phyloP scores from a whole-genome alignment of 169 alveolate genomes.

The Babesia bigemina region DNA sequence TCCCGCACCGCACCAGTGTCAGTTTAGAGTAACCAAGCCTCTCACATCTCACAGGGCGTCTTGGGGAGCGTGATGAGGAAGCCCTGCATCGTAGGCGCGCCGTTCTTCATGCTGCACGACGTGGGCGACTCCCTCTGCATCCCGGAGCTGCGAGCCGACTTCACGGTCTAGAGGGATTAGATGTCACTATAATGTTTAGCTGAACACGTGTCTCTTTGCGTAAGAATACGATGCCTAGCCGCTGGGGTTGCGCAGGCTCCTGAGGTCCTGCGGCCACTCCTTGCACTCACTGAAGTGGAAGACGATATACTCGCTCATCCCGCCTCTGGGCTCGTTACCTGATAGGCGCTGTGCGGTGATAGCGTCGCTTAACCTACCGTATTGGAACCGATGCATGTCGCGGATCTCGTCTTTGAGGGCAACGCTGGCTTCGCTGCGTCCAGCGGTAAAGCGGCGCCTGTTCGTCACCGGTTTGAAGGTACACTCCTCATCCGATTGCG shows the following conservation, averaged over 20 bases:
- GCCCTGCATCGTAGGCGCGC: slow-evolving; percentile 48
- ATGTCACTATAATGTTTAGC: background rate
- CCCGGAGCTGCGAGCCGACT: slow-evolving; percentile 50
- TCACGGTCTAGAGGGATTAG: background rate
- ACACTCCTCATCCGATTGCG: slow-evolving; percentile 1
- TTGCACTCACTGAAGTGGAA: slow-evolving; percentile 41
- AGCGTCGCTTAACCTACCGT: background rate
- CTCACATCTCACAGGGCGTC: background rate
- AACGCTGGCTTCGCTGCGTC: background rate
- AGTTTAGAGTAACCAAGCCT: background rate
- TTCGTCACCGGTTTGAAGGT: slow-evolving; percentile 27
- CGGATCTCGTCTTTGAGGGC: slow-evolving; percentile 10
- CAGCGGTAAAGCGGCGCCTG: background rate
- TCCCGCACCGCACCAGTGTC: slow-evolving; percentile 23
- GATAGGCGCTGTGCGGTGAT: background rate
- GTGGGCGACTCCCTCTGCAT: slow-evolving; percentile 58
- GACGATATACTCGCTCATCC: slow-evolving; percentile 53
- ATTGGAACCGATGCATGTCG: slow-evolving; percentile 15
- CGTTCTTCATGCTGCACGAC: slow-evolving; percentile 49
- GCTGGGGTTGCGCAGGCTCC: slow-evolving; percentile 17
- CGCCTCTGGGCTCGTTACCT: background rate
- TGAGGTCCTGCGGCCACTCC: slow-evolving; percentile 50
- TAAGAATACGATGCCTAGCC: background rate
- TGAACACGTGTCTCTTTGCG: background rate
- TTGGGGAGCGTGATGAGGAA: slow-evolving; percentile 39